Evolutionary conservation across 225 moss, liverwort and hornwort species (phyloP).

Genomic region (Pseudisothecium myosuroides): DNA sequence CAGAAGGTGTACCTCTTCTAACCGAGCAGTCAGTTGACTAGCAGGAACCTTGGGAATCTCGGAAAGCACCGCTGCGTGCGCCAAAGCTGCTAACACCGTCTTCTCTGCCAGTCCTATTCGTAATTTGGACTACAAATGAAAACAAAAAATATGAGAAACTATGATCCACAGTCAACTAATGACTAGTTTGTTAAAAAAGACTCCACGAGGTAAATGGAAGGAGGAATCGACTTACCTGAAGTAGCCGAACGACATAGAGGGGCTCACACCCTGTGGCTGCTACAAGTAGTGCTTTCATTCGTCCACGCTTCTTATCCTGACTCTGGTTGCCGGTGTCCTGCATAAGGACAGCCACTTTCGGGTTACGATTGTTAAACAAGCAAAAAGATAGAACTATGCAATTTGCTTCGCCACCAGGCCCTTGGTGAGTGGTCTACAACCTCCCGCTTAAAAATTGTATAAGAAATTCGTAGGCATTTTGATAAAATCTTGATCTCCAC

Average conservation of each 20-base stretch:
- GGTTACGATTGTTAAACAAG: not conserved
- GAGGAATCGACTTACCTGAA: conserved; percentile 53
- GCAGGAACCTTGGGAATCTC: conserved; percentile 77
- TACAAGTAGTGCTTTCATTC: conserved; percentile 86
- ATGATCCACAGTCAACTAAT: not conserved
- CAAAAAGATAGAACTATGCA: not conserved
- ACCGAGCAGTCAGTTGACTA: conserved; percentile 53
- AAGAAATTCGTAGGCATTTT: not conserved
- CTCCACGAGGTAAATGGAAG: not conserved
- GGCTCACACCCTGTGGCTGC: conserved; percentile 98
- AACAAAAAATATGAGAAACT: conserved; percentile 1
- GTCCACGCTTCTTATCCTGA: conserved; percentile 92
- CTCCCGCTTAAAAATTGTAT: not conserved
- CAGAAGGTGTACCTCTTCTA: conserved; percentile 62
- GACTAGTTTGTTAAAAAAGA: not conserved
- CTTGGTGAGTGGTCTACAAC: not conserved
- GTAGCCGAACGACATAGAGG: conserved; percentile 82
- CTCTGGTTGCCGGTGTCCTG: conserved; percentile 91
- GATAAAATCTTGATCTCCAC: not conserved
- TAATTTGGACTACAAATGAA: conserved; percentile 58
- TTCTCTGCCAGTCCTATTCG: conserved; percentile 92
- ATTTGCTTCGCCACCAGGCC: not conserved
- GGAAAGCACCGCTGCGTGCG: conserved; percentile 71
- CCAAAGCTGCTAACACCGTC: conserved; percentile 82
- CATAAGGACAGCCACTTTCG: not conserved